Conservation (phyloP, 768 basidiomycete species). For the Rubroboletus satanas region DNA sequence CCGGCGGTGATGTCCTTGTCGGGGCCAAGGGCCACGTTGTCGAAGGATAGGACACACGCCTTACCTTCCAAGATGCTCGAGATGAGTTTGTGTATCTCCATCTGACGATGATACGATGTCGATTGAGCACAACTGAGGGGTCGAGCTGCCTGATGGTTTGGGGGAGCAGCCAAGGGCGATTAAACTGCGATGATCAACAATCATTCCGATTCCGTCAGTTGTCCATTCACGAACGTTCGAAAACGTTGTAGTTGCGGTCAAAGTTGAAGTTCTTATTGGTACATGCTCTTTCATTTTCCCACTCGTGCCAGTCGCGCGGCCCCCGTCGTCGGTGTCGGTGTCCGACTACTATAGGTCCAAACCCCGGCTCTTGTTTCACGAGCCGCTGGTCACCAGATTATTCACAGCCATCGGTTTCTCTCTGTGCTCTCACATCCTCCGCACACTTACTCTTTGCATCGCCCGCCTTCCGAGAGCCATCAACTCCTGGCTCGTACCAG, state of each 20-base stretch:
- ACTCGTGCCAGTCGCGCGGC: background rate
- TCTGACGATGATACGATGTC: background rate
- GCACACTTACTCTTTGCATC: background rate
- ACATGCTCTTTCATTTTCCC: background rate
- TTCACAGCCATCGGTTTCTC: background rate
- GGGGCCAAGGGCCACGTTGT: constrained; percentile 39
- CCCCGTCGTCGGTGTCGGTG: no score
- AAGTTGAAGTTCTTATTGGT: background rate
- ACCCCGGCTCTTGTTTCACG: background rate
- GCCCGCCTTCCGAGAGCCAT: background rate
- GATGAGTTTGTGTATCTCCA: constrained; percentile 12
- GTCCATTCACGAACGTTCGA: background rate
- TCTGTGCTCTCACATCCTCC: no score
- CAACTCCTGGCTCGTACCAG: background rate
- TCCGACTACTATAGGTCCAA: background rate
- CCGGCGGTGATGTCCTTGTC: constrained; percentile 37
- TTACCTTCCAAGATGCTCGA: constrained; percentile 22
- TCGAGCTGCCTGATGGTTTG: background rate
- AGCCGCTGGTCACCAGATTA: background rate
- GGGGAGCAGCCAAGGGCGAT: constrained; percentile 2
- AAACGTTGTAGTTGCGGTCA: background rate
- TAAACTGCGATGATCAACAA: background rate
- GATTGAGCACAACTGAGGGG: background rate
- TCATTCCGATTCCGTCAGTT: background rate
- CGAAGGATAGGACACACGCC: constrained; percentile 38